Base-by-base conservation (phyloP, 495 filamentous ascomycete species). In the Tetracladium marchalianum region DNA sequence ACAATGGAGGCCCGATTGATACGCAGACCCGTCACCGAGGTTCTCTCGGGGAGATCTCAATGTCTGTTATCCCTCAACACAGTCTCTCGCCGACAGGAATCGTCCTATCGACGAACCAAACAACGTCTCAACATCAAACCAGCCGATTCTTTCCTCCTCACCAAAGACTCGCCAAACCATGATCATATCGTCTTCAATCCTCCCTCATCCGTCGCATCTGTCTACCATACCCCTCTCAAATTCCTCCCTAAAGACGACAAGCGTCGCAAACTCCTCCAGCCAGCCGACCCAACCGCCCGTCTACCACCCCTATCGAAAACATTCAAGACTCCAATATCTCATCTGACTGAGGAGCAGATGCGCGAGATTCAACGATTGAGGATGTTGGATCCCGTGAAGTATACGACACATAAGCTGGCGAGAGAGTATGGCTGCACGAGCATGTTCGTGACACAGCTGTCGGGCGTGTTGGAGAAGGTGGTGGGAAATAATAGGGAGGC, bases 111-210 rank as follows among this genome's bases (percentile, higher is more conserved):
- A 31, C 75, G 79, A 39, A 76, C 73, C 43, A 77, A 74, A 60
- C 71, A 78, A 66, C 68, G 74, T 16, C 68, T 82, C 44, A 70
- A 75, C 46, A 66, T 80, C 51, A 76, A 77, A 53, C 77, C 76
- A 44, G 73, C 82, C 63, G 71, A 70, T 9, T 80, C 80, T 11
- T 85, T 82, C 57, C 65, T 64, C 24, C 50, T 62, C 12, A 69
- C 74, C 2, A 60, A 43, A 18, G 22, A 46, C 34, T 53, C 52
- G 1, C 50, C 56, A 4, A 12, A 18, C 16, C 52, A 58, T 35
- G 54, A 59, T 45, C 58, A 86, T 54, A 86, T 97, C 62, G 80
- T 98, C 66, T 90, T 83, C 81, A 97, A 96, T 67, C 92, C 92
- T 35, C 92, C 92, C 6, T 82, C 90, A n/a, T 79, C 86, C 31